Evolutionary conservation across 108 stramenopile species (phyloP), one percentile per base, ranked within the genome.

Genomic region (Pinguiococcus pyrenoidosus): DNA sequence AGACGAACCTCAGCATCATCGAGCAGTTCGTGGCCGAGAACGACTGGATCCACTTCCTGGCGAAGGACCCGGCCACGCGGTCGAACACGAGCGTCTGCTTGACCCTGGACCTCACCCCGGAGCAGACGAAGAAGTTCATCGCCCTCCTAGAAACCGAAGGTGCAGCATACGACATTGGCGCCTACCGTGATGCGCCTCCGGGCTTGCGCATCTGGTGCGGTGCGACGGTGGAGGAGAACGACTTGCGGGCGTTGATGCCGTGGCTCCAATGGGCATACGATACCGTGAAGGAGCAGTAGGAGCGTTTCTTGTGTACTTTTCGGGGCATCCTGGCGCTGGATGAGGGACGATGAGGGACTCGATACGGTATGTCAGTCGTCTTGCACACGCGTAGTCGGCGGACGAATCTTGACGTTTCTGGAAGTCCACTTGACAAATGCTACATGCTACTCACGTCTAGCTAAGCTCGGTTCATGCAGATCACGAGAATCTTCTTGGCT

Each of bases 121-220:
- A 84, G 22, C 80, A 90, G 71, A 89, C 96, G 75, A 99, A 99
- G 79, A 81, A 68, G 40, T 85, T 99, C 56, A 83, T 84, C 40
- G 50, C 75, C 5, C 54, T 94, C 18, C 74, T 99, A 16, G 94
- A 99, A 47, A 74, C 72, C 44, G 89, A 96, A 57, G 72, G 73
- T 36, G 91, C 92, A 9, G 97, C 92, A 4, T 81, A 73, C 50
- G 97, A 99, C 64, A 93, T 99, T 46, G 94, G 97, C 57, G 85
- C 90, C 33, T 99, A 99, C 81, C 75, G 97, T 46, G 97, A 99
- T 57, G 97, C 97, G 22, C 97, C 97, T 39, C 87, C 93, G 5
- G 89, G 89, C 27, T 89, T 99, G 49, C 74, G 93, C 42, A 94
- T 99, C 73, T 99, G 97, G 97, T 92, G 93, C 64, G 97, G 97